Evolutionary conservation across 1,139 yeast species (phyloP).

Genomic region (Geotrichum europaeum): DNA sequence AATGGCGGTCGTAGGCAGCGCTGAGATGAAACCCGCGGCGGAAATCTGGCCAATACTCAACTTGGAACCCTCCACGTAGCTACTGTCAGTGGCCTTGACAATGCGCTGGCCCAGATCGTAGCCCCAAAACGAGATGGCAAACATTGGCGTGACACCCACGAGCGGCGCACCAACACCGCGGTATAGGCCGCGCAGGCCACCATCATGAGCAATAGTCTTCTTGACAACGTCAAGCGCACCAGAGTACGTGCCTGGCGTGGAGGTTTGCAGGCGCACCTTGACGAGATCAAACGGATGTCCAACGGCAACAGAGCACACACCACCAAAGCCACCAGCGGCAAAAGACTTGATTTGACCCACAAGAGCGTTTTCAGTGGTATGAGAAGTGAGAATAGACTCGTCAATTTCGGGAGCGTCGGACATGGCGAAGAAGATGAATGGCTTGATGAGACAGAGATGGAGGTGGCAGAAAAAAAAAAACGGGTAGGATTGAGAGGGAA

Average conservation of each 20-base stretch:
- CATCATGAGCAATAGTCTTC: conserved; percentile 64
- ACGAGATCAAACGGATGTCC: conserved; percentile 96
- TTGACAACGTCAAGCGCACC: conserved; percentile 62
- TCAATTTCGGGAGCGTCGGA: conserved; percentile 17
- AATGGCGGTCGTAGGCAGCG: conserved; percentile 87
- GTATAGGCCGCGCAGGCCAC: conserved; percentile 77
- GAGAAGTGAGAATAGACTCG: conserved; percentile 1
- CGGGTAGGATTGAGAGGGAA: not conserved
- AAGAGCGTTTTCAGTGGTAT: conserved; percentile 24
- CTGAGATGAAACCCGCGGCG: conserved; percentile 92
- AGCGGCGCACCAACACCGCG: conserved; percentile 87
- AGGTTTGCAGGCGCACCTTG: conserved; percentile 78
- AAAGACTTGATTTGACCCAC: conserved; percentile 61
- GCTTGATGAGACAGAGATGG: not conserved
- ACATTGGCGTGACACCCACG: conserved; percentile 95
- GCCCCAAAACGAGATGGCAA: conserved; percentile 98
- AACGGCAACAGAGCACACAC: conserved; percentile 77
- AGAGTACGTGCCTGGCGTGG: conserved; percentile 49
- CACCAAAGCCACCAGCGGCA: conserved; percentile 86
- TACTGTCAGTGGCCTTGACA: conserved; percentile 37
- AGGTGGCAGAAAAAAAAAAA: not conserved
- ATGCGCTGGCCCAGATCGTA: conserved; percentile 85
- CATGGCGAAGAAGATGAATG: conserved; percentile 3
- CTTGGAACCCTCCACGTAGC: conserved; percentile 33
- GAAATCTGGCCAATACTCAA: conserved; percentile 69